Base-by-base conservation (phyloP, 768 basidiomycete species). In the Sporobolomyces phaffii region DNA sequence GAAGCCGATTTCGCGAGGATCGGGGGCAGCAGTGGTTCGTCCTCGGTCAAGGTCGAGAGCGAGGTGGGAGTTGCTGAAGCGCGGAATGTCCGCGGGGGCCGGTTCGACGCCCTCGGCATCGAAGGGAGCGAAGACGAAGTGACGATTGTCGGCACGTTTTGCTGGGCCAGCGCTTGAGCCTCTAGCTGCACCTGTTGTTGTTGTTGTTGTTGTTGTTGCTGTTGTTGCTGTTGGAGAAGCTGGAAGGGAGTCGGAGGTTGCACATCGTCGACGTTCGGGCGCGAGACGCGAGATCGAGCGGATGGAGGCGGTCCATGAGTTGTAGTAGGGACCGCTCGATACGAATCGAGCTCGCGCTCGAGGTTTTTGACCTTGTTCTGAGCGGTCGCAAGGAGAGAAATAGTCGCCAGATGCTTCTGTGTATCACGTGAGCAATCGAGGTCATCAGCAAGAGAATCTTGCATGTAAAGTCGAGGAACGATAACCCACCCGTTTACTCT, bases 401-500 rank as follows among this genome's bases (percentile, higher is more conserved):
- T 57, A 0, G 65, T 65, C 13, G 64, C 44, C 33, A 73, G 63
- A 44, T 73, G 68, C 54, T 71, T 72, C 74, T 72, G 59, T 18
- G 7, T 58, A 14, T 31, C 0, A 0, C 5, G 8, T 29, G 28
- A 17, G 15, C 31, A 28, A n/a, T n/a, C 29, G 26, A 48, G 29
- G n/a, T 13, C 1, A n/a, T n/a, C n/a, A n/a, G n/a, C n/a, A n/a
- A n/a, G n/a, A n/a, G n/a, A n/a, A n/a, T n/a, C n/a, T n/a, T n/a
- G n/a, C n/a, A n/a, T n/a, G n/a, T n/a, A n/a, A n/a, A n/a, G n/a
- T n/a, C n/a, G n/a, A n/a, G n/a, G n/a, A n/a, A n/a, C n/a, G 29
- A 29, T 40, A n/a, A 78, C 86, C 65, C 67, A 89, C 91, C 78
- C 89, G 87, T 77, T 90, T 91, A 8, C 83, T 81, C 61, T 90